Evolutionary conservation across 176 grass and related monocot species (phyloP).

Genomic region (Aegilops sharonensis): DNA sequence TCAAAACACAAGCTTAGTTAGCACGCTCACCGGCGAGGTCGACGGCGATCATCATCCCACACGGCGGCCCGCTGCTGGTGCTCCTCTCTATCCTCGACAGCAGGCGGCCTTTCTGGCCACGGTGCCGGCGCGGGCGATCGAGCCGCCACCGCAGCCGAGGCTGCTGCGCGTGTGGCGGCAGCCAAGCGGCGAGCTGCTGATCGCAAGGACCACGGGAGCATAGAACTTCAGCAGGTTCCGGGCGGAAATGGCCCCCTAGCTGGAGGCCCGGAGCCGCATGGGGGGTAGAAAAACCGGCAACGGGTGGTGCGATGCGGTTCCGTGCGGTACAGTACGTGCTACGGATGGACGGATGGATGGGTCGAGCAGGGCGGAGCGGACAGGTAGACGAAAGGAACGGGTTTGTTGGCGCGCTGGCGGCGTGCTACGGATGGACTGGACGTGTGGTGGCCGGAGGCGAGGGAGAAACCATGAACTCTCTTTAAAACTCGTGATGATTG

Average conservation of each 20-base stretch:
- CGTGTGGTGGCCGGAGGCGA: background rate
- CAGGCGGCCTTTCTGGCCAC: background rate
- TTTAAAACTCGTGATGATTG: background rate
- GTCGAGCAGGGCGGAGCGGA: background rate
- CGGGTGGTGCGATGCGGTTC: background rate
- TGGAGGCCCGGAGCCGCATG: background rate
- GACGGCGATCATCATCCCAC: background rate
- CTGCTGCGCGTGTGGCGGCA: conserved; percentile 20
- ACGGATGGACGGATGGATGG: background rate
- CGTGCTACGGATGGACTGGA: background rate
- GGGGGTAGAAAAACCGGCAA: background rate
- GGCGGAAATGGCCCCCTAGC: background rate
- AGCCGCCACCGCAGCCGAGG: background rate
- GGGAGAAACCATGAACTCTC: background rate
- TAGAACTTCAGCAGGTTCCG: background rate
- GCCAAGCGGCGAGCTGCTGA: conserved; percentile 40
- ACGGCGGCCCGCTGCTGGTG: background rate
- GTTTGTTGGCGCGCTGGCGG: background rate
- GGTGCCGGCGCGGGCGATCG: background rate
- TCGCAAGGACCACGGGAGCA: conserved; percentile 22
- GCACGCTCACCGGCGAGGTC: conserved; percentile 24
- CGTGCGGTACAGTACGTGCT: background rate
- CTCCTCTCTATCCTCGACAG: background rate
- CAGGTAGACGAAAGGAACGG: background rate
- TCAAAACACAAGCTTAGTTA: background rate